Percentiles rank a stretch among this genome's conserved stretches.
Evolutionary conservation across 2,329 filamentous ascomycete species (phyloP).

Genomic region (Stemphylium vesicarium): DNA sequence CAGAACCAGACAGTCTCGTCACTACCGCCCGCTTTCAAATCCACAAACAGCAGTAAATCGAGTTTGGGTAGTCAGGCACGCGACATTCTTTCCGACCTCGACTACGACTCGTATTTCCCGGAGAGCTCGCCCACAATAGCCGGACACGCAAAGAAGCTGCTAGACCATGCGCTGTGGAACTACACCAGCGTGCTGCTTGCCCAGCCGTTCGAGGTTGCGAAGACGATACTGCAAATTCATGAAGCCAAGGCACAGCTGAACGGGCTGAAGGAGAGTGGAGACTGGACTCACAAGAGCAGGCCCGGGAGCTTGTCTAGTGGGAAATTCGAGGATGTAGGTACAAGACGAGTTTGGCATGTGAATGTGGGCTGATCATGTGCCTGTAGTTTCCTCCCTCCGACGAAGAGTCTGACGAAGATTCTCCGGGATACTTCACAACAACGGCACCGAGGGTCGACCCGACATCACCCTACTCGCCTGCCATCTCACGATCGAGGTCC

Average conservation of each 20-base stretch:
- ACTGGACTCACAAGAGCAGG: constrained; percentile 30
- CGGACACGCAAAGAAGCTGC: constrained; percentile 74
- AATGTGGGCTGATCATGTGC: constrained; percentile 22
- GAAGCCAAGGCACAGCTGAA: constrained; percentile 51
- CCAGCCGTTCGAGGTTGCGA: constrained; percentile 97
- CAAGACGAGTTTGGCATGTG: constrained; percentile 16
- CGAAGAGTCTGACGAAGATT: constrained; percentile 75
- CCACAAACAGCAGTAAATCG: constrained; percentile 53
- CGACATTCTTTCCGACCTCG: constrained; percentile 86
- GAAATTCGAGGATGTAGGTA: constrained; percentile 44
- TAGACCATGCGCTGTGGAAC: constrained; percentile 89
- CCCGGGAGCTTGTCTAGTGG: constrained; percentile 43
- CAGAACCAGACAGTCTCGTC: constrained; percentile 37
- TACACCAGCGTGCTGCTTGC: constrained; percentile 88
- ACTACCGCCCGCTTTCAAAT: constrained; percentile 41
- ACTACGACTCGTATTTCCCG: constrained; percentile 86
- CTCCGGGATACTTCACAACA: constrained; percentile 81
- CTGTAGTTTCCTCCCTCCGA: constrained; percentile 60
- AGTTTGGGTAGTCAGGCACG: constrained; percentile 71
- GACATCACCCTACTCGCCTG: constrained; percentile 44
- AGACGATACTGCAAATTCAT: constrained; percentile 85
- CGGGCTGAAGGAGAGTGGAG: constrained; percentile 24
- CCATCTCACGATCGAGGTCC: constrained; percentile 48
- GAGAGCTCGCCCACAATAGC: constrained; percentile 73
- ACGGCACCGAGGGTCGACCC: constrained; percentile 56